Base-by-base conservation (phyloP, 176 grass and related monocot species). In the Chrysopogon serrulatus region DNA sequence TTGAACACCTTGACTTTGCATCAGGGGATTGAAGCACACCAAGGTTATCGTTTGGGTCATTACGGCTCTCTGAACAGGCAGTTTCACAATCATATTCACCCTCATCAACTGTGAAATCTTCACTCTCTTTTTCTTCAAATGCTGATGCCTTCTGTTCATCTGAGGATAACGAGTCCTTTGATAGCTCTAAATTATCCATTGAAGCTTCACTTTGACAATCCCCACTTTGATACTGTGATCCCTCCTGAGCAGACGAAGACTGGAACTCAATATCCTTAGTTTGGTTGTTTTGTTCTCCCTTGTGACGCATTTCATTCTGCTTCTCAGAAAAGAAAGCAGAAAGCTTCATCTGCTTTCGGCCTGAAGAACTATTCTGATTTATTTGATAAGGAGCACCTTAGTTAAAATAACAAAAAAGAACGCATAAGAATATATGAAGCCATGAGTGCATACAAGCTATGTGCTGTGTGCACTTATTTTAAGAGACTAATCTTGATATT, bases 311-410 rank as follows among this genome's bases (percentile, higher is more conserved):
- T 82, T 41, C 79, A 85, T 41, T 69, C 49, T 85, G 77, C 79
- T 89, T 93, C 83, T 45, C 88, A 65, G 74, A 83, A 95, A 98
- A 98, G 90, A 95, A 98, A 85, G 92, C 27, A 84, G 87, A 95
- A 84, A 98, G 89, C 66, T 98, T 98, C 35, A 85, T 88, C 71
- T 98, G 96, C 85, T 98, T 98, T 77, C 73, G 84, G 66, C 76
- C 74, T 86, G 86, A 73, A 81, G 79, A 73, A 84, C 36, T 75
- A 72, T 89, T 84, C 70, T 91, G 90, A 57, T 77, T 71, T 80
- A 98, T 83, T 88, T 90, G 89, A 69, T 98, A 98, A 4, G 87
- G 89, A 88, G 87, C 47, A 63, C 87, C 92, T 98, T 32, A 51
- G 21, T 33, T 23, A 86, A 77, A 77, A 78, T 71, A 56, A 76